Conservation (phyloP, 1,284 basidiomycete genomes). For the Crucibulum parvulum region DNA sequence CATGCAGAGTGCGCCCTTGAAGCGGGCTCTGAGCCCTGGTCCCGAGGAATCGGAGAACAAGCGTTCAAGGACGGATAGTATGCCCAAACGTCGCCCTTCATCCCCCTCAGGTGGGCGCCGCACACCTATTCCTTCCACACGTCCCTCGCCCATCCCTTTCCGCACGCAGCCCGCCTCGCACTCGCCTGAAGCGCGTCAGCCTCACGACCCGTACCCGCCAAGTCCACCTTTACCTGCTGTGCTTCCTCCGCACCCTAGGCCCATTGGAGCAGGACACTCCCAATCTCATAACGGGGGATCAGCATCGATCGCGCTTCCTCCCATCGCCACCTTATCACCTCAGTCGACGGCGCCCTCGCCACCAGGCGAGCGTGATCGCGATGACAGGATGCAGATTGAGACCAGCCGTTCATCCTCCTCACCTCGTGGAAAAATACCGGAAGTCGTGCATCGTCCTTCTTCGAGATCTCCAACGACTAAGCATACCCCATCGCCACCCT, state of each 20-base stretch:
- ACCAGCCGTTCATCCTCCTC: conserved; percentile 49
- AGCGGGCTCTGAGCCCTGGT: conserved; percentile 71
- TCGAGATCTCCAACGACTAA: conserved; percentile 49
- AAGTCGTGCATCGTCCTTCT: conserved; percentile 41
- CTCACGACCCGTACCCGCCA: conserved; percentile 51
- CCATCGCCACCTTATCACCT: conserved; percentile 68
- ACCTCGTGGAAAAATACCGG: conserved; percentile 55
- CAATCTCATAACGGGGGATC: conserved; percentile 28
- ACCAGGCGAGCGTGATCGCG: conserved; percentile 41
- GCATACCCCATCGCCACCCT: conserved; percentile 53
- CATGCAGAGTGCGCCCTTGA: conserved; percentile 50
- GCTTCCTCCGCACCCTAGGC: conserved; percentile 76
- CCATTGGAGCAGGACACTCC: conserved; percentile 55
- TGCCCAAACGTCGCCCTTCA: conserved; percentile 52
- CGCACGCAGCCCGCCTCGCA: conserved; percentile 69
- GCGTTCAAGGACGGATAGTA: conserved; percentile 66
- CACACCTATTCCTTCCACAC: conserved; percentile 60
- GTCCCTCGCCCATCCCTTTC: conserved; percentile 79
- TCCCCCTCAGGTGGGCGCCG: conserved; percentile 56
- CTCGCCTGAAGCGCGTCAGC: conserved; percentile 65
- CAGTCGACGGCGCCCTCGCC: conserved; percentile 63
- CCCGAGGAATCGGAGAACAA: conserved; percentile 67
- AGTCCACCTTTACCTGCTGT: conserved; percentile 63
- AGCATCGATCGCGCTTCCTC: conserved; percentile 56
- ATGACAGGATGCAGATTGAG: conserved; percentile 61